Base-by-base conservation (phyloP, 1,139 yeast species). In the Schwanniomyces etchellsii region DNA sequence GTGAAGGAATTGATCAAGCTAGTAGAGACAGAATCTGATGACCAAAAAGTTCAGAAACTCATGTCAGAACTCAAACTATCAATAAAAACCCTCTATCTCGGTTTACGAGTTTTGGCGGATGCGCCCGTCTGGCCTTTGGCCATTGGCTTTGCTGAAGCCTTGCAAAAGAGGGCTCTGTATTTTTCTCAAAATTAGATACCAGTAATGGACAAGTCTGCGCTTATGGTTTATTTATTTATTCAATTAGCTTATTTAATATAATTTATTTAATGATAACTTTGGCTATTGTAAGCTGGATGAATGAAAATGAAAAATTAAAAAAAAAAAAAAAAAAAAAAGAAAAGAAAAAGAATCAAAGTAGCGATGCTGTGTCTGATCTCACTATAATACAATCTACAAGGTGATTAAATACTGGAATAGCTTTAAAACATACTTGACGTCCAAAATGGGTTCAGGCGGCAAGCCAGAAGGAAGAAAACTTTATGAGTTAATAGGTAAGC, bases 91-190 rank as follows among this genome's bases (percentile, higher is more conserved):
- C 54, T 81, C 30, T 76, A 77, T 37, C 55, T 81, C 33, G 91
- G 91, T 17, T 81, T 81, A 10, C 61, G 86, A 38, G 75, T 81
- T 20, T 62, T 82, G 33, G 85, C 86, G 2, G 88, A 81, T 57
- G 86, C 88, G 0, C 89, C 91, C 2, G 80, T 81, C 11, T 81
- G 91, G 91, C 89, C 91, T 2, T 69, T 80, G 33, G 83, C 86
- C 1, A 61, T 81, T 53, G 71, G 80, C 12, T 79, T 81, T 56
- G 88, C 88, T 0, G 88, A 80, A 48, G 86, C 85, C 4, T 62
- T 81, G 45, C 80, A 79, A 48, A 70, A 77, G 24, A 70, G 88
- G 47, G 84, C 84, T 5, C 66, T 7, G 14, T 11, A 23, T 13
- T 7, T 23, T 18, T n/a, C n/a, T n/a, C n/a, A n/a, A n/a, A n/a